Evolutionary conservation across 371 early-diverging fungal genomes (phyloP), one percentile per base, ranked within the genome.

Genomic region (Chytridium lagenaria): DNA sequence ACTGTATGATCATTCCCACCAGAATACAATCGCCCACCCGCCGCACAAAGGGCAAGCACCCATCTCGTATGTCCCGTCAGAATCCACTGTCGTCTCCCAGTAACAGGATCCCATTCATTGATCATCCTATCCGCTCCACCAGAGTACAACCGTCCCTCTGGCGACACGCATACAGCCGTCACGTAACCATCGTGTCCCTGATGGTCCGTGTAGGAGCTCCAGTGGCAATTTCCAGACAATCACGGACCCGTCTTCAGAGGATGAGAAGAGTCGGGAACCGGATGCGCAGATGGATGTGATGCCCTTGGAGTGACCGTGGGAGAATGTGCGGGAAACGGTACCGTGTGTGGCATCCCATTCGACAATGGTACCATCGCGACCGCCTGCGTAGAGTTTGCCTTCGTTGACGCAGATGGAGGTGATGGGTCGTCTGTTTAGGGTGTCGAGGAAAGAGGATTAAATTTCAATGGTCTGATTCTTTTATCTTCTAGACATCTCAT

Each of bases 1-100:
- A 93, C 86, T 0, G 91, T 92, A 28, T 89, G 84, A 70, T 95
- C 96, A 69, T 93, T 94, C 23, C 92, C 92, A 33, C 90, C 90
- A 0, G 93, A 93, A n/a, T 92, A 87, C 44, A 97, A 77, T 87
- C 89, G 61, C 86, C 88, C 65, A 82, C 86, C 23, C 90, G 84
- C 57, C 85, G 88, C 33, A 92, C 93, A 22, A 85, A 86, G 71
- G 90, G 67, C 68, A 0, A 68, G 92, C 50, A 96, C 92, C 84
- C 87, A 82, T 73, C 92, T 92, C 0, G 87, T 85, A 69, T 95
- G 95, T 0, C 95, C 96, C 0, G 82, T 85, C n/a, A 97, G 40
- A 39, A 79, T 77, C 82, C 80, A 82, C 37, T 74, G 75, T 26
- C 75, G 40, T 22, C 81, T 3, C 22, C 77, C 73, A 2, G 75